phyloP scores from a whole-genome alignment of 164 flowering plant genomes.

The Warburgia ugandensis region DNA sequence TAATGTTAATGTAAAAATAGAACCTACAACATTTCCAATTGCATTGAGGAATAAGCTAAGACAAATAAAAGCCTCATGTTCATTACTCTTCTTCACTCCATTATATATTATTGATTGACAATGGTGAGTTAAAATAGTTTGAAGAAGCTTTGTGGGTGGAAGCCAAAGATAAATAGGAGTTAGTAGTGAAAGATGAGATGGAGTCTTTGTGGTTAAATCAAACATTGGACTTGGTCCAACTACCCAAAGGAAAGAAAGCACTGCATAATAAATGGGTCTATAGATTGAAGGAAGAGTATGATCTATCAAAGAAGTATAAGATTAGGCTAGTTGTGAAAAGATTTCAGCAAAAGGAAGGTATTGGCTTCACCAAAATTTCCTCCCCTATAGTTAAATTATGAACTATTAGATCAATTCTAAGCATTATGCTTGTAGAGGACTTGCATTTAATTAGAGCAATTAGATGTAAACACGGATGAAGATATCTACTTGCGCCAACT shows the following conservation, averaged over 20 bases:
- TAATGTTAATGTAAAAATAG: too few relatives aligned
- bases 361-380: neutral
- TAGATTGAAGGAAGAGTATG: neutral
- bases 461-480: neutral
- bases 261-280: neutral
- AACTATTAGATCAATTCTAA: neutral
- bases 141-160: neutral
- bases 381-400: neutral
- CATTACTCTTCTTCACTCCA: neutral
- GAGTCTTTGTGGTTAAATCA: neutral
- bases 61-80: neutral
- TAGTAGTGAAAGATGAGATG: neutral
- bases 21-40: too few relatives aligned
- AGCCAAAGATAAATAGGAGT: neutral
- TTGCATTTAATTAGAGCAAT: neutral
- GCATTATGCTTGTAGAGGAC: neutral
- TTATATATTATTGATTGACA: neutral
- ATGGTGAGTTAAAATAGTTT: neutral
- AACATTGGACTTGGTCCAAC: neutral
- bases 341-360: neutral
- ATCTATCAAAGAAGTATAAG: neutral
- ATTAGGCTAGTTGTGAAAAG: too few relatives aligned
- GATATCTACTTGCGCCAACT: neutral
- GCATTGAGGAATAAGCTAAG: too few relatives aligned
- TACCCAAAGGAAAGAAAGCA: neutral